Conservation (phyloP, 1,284 basidiomycete genomes). For the Caloboletus firmus region DNA sequence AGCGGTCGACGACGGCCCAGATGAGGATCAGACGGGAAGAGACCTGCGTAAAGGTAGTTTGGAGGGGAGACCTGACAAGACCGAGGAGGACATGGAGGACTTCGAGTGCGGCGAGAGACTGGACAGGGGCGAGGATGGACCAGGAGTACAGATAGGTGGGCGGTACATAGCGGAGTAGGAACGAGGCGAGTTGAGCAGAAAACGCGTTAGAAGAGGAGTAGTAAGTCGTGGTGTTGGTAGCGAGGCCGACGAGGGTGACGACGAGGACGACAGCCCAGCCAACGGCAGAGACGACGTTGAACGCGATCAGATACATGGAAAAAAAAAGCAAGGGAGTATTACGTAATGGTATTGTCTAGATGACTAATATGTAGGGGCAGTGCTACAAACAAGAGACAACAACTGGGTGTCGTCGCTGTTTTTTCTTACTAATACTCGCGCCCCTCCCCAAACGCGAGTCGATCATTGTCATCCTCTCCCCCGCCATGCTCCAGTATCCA, state of each 20-base stretch:
- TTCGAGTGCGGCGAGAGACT: conserved; percentile 81
- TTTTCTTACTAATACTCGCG: conserved; percentile 41
- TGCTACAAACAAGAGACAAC: conserved; percentile 27
- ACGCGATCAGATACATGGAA: conserved; percentile 65
- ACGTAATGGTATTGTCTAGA: conserved; percentile 10
- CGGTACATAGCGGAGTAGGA: conserved; percentile 43
- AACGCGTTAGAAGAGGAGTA: conserved; percentile 19
- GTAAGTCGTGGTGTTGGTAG: neutral
- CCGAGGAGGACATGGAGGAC: conserved; percentile 80
- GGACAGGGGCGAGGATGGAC: conserved; percentile 66
- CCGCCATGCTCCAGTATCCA: conserved; percentile 38
- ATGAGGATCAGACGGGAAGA: conserved; percentile 83
- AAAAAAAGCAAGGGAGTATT: conserved; percentile 1
- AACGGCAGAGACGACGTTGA: conserved; percentile 72
- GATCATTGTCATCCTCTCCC: conserved; percentile 37
- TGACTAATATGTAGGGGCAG: conserved; percentile 7
- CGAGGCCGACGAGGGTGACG: conserved; percentile 31
- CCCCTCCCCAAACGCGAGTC: conserved; percentile 37
- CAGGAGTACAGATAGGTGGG: conserved; percentile 64
- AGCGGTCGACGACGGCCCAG: conserved; percentile 65
- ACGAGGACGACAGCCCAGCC: conserved; percentile 77
- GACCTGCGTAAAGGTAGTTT: conserved; percentile 85
- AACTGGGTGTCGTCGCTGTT: conserved; percentile 13
- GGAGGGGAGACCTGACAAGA: conserved; percentile 82
- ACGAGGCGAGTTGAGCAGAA: conserved; percentile 28